phyloP scores from a whole-genome alignment of 139 green algal species.

The Chlorokybus atmophyticus region DNA sequence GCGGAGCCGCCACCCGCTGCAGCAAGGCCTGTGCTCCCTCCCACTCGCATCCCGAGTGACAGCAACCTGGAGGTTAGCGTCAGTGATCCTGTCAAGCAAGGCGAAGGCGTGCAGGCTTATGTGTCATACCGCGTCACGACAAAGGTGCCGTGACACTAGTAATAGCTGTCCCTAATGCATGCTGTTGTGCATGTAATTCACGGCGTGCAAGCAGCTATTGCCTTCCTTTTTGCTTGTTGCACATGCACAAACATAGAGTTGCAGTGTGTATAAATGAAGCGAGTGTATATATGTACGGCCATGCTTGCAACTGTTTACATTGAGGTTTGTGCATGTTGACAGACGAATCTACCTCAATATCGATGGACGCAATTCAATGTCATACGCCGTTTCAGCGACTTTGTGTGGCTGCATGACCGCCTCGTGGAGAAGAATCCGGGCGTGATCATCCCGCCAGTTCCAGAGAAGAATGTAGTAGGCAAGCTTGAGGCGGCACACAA shows the following conservation, averaged over 20 bases:
- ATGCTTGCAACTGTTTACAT: no score
- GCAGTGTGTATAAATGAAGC: no score
- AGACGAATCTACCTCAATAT: slow-evolving; percentile 33
- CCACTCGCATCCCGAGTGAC: background rate
- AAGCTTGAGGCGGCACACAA: no score
- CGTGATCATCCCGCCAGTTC: slow-evolving; percentile 75
- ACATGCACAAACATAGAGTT: no score
- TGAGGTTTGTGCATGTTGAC: no score
- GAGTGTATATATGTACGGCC: no score
- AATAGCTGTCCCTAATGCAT: no score
- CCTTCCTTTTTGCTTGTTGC: no score
- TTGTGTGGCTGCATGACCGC: slow-evolving; percentile 65
- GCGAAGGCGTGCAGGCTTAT: slow-evolving; percentile 63
- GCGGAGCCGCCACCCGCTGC: no score
- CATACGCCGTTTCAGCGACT: slow-evolving; percentile 81
- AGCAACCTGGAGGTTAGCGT: slow-evolving; percentile 40
- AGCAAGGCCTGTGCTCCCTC: no score
- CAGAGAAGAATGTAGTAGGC: slow-evolving; percentile 74
- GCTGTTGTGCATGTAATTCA: no score
- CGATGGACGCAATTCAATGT: slow-evolving; percentile 41
- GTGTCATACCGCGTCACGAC: slow-evolving; percentile 59
- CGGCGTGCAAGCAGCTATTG: no score
- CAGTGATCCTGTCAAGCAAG: slow-evolving; percentile 79
- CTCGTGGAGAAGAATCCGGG: slow-evolving; percentile 63
- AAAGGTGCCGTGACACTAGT: slow-evolving; percentile 19